Base-by-base conservation (phyloP, 371 early-diverging fungal species). In the Phascolomyces articulosus region DNA sequence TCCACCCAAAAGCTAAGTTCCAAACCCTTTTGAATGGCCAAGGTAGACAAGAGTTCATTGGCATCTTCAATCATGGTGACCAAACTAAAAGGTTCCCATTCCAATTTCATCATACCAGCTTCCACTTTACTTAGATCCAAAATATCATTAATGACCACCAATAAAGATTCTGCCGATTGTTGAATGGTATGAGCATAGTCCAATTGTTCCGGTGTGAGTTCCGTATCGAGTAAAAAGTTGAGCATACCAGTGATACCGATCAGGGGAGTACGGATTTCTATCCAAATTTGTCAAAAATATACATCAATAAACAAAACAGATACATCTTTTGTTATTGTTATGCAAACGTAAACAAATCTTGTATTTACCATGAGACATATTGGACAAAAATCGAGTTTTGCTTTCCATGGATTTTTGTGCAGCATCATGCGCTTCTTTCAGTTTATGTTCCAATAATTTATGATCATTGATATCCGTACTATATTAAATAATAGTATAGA, bases 111-210 rank as follows among this genome's bases (percentile, higher is more conserved):
- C 86, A 87, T 90, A 15, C 90, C 90, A 2, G 88, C 87, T 61
- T 90, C 90, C 2, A 90, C 87, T 67, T 90, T 90, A 63, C 86
- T 85, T 10, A 88, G 71, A 69, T 90, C 90, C 65, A 90, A 51
- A 56, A 90, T 87, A 66, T 90, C 90, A 63, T 90, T 90, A 58
- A 90, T 88, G n/a, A 90, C 86, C 11, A 85, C 75, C 23, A 90
- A 62, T 16, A 90, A 64, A 0, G 86, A 84, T 58, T 88, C 87
- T 0, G 86, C 90, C 20, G 86, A 86, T 55, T 85, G 86, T 59
- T 86, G 86, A 11, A 90, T 85, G 0, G 87, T 88, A 31, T 87
- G 86, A 7, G 82, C 90, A 68, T 85, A 88, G 65, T 88, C 88
- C 65, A 84, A 67, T 60, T 90, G 90, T 38, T 87, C 88, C 11